Percentiles rank a stretch among this genome's conserved stretches.
Conservation (phyloP, 306 rosid genomes). For the Malus asiatica region DNA sequence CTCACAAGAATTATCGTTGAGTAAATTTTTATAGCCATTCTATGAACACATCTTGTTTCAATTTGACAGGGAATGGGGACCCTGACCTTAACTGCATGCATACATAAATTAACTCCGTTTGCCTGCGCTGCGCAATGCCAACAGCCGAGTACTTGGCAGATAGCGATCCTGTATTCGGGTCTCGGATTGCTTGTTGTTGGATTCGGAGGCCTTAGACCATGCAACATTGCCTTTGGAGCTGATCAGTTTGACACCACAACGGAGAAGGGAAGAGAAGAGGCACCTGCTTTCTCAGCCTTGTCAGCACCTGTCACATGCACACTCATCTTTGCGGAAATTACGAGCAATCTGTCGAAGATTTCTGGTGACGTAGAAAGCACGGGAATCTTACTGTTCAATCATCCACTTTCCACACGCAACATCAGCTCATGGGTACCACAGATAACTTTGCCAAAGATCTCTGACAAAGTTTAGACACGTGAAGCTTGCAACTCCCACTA, state of each 20-base stretch:
- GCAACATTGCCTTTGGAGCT: constrained; percentile 72
- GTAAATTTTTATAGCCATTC: not conserved
- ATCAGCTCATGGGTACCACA: no score
- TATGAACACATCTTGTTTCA: not conserved
- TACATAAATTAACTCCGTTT: constrained; percentile 37
- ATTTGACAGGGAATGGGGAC: constrained; percentile 43
- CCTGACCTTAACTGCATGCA: constrained; percentile 38
- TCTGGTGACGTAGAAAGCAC: no score
- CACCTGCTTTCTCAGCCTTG: no score
- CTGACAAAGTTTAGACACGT: no score
- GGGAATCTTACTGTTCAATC: no score
- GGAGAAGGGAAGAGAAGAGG: constrained; percentile 27
- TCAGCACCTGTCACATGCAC: no score
- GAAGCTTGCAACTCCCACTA: no score
- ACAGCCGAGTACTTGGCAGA: constrained; percentile 27
- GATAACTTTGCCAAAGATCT: no score
- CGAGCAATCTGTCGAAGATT: no score
- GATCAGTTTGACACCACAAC: constrained; percentile 52
- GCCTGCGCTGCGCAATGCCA: constrained; percentile 30
- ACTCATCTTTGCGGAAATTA: no score
- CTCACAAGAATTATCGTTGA: not conserved
- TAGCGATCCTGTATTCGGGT: constrained; percentile 30
- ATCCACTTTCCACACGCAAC: no score
- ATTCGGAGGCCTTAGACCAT: constrained; percentile 53
- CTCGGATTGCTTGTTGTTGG: constrained; percentile 44